Conservation (phyloP, 176 grass and related monocot genomes). For the Carex parvula region DNA sequence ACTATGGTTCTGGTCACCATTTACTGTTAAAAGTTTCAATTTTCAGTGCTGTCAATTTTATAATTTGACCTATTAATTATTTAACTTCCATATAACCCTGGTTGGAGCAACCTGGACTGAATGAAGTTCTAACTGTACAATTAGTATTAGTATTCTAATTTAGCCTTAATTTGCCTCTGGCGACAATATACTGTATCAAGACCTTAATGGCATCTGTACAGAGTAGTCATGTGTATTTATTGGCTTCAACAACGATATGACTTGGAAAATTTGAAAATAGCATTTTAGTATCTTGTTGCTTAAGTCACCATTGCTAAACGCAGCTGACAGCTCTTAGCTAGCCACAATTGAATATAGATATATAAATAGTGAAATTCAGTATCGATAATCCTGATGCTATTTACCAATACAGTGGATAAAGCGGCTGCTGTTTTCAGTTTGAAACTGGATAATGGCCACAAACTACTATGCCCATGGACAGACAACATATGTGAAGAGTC, state of each 20-base stretch:
- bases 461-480: conserved; percentile 92
- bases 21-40: neutral
- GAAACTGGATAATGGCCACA: conserved; percentile 90
- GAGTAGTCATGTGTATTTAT: neutral
- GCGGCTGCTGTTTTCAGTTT: conserved; percentile 90
- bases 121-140: conserved; percentile 2
- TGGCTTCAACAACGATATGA: neutral
- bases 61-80: neutral
- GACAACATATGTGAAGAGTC: conserved; percentile 94
- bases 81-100: neutral
- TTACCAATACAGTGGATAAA: conserved; percentile 77
- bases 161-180: neutral
- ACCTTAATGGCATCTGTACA: neutral
- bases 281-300: neutral
- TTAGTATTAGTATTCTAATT: neutral
- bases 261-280: neutral
- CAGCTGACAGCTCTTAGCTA: neutral
- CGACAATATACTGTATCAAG: neutral
- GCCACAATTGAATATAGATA: neutral
- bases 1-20: neutral
- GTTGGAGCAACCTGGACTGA: neutral
- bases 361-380: neutral
- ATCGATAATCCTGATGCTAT: neutral
- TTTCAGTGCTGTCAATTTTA: neutral
- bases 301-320: neutral